Evolutionary conservation across 1,284 basidiomycete species (phyloP).

Genomic region (Ustilago trichophora): DNA sequence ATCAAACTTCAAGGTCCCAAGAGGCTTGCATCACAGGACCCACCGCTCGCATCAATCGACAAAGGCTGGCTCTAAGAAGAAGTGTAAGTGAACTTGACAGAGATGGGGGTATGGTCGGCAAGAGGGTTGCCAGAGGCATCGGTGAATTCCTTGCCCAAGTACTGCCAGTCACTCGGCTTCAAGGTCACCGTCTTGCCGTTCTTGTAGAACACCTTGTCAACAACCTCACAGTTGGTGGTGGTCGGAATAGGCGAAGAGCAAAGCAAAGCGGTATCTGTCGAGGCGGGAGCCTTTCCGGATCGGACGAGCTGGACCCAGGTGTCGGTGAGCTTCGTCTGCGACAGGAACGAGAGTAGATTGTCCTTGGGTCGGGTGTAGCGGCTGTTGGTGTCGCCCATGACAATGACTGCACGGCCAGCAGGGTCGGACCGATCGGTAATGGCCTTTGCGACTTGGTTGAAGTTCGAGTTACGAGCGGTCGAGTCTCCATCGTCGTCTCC

Average conservation of each 20-base stretch:
- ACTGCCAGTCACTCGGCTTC: slow-evolving; percentile 12
- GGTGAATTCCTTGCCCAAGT: slow-evolving; percentile 13
- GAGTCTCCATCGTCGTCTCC: slow-evolving; percentile 15
- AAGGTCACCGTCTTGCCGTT: slow-evolving; percentile 6
- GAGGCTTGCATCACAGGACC: too few species aligned
- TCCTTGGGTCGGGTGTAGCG: slow-evolving; percentile 19
- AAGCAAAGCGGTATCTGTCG: slow-evolving; percentile 13
- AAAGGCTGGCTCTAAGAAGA: too few species aligned
- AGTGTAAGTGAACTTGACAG: slow-evolving; percentile 16
- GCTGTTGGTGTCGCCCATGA: slow-evolving; percentile 32
- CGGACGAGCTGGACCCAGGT: slow-evolving; percentile 19
- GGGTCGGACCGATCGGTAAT: slow-evolving; percentile 13
- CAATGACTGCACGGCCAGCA: slow-evolving; percentile 14
- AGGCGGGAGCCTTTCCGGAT: slow-evolving; percentile 8
- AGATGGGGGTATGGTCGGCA: slow-evolving; percentile 18
- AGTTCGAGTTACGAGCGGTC: slow-evolving; percentile 15
- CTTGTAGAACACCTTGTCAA: slow-evolving; percentile 25
- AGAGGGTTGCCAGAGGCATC: slow-evolving; percentile 14
- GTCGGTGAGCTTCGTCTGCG: slow-evolving; percentile 11
- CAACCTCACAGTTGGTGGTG: slow-evolving; percentile 16
- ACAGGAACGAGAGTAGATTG: slow-evolving; percentile 6
- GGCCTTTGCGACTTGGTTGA: slow-evolving; percentile 16
- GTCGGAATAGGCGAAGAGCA: slow-evolving; percentile 13
- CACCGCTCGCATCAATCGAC: too few species aligned
- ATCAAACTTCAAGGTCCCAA: too few species aligned